Base-by-base conservation (phyloP, 1,284 basidiomycete genomes). In the Moniliophthora roreri region DNA sequence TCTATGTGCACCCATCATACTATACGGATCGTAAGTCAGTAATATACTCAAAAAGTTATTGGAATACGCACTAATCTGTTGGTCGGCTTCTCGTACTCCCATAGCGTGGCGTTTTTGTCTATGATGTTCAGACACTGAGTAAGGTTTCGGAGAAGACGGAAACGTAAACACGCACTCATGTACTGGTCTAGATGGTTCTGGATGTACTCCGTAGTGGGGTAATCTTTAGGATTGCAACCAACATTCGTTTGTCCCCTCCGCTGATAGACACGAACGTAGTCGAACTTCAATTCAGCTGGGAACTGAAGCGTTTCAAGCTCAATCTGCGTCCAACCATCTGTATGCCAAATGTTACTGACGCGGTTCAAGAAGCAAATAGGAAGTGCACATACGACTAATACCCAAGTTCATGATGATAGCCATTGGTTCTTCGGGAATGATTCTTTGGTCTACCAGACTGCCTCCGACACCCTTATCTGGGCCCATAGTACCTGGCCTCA, bases 351-450 rank as follows among this genome's bases (percentile, higher is more conserved):
- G 24, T n/a, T 35, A 20, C 10, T 11, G 10, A 47, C 48, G 15
- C 13, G 20, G 45, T 56, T 36, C 24, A 51, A 56, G 26, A 35
- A 44, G 26, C 52, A 16, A 21, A 51, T 48, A 16, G 57, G 28
- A 21, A 32, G 52, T 28, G 34, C n/a, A 73, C 78, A 48, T 58
- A 87, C 82, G 71, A 11, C 84, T 82, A 54, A 87, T 80, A 28
- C 84, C 85, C 61, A 87, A 68, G 63, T 88, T 88, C 54, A 88
- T 49, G 35, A 87, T 71, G 57, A 88, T 75, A 52, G 78, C 79
- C 79, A 82, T 85, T 1, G 90, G 90, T 63, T 93, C 91, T 61
- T 89, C 84, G 1, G 89, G 77, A 7, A 93, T 81, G 36, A 90
- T 63, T 54, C 90, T 68, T 58, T 82, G 80, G 1, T 74, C 73